phyloP scores from a whole-genome alignment of 2,329 filamentous ascomycete genomes.

The Fusarium albosuccineum region DNA sequence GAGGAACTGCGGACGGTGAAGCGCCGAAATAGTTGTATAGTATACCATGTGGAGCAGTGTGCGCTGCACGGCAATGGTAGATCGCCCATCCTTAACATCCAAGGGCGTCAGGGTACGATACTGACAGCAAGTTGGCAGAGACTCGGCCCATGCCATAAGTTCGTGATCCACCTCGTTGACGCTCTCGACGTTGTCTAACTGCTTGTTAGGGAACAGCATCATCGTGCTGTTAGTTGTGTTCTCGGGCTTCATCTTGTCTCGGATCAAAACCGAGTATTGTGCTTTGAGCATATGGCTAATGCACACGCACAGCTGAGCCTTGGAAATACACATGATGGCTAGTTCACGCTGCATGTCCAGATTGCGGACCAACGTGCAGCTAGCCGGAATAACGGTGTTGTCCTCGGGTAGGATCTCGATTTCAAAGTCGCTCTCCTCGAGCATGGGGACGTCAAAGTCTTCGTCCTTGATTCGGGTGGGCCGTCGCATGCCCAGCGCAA shows the following conservation, averaged over 20 bases:
- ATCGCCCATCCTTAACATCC: constrained; percentile 71
- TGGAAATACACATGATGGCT: constrained; percentile 90
- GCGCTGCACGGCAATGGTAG: constrained; percentile 76
- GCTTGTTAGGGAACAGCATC: constrained; percentile 92
- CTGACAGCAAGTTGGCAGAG: constrained; percentile 77
- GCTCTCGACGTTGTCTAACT: constrained; percentile 82
- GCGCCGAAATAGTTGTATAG: constrained; percentile 88
- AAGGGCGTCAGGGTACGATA: constrained; percentile 69
- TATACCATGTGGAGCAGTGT: constrained; percentile 95
- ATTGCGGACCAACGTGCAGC: constrained; percentile 80
- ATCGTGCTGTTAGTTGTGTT: constrained; percentile 81
- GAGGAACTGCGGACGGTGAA: constrained; percentile 91
- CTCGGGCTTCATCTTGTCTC: constrained; percentile 83
- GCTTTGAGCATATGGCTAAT: constrained; percentile 91
- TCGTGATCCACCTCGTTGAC: constrained; percentile 84
- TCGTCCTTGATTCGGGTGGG: constrained; percentile 93
- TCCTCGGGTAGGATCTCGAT: constrained; percentile 75
- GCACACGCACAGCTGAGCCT: constrained; percentile 88
- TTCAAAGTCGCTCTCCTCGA: constrained; percentile 87
- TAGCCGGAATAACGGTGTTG: constrained; percentile 75
- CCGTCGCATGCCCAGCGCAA: constrained; percentile 92
- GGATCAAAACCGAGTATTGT: constrained; percentile 92
- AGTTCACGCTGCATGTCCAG: constrained; percentile 80
- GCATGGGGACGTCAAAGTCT: constrained; percentile 94
- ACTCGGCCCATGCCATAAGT: constrained; percentile 81